Conservation (phyloP, 1,139 yeast genomes). For the Protomyces inouyei region DNA sequence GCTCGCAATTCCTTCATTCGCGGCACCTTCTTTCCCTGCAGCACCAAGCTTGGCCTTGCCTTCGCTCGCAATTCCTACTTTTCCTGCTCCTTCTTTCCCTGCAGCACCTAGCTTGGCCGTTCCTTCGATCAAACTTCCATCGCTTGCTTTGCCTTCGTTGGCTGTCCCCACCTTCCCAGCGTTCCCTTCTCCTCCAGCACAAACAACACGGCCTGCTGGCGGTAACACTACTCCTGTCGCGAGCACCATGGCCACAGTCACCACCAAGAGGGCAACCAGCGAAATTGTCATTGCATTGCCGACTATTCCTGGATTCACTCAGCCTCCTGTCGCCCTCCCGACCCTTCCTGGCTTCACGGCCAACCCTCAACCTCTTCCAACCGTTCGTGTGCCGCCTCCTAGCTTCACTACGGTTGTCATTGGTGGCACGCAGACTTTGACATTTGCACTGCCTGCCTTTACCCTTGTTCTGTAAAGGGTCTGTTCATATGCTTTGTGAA, state of each 20-base stretch:
- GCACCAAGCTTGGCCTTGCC: neutral
- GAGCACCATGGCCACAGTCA: neutral
- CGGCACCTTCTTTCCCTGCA: neutral
- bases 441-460: neutral
- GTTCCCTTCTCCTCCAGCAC: neutral
- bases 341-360: neutral
- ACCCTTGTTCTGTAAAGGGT: neutral
- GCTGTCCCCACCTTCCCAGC: neutral
- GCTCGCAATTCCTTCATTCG: neutral
- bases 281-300: neutral
- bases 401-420: neutral
- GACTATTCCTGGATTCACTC: neutral
- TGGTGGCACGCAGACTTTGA: neutral
- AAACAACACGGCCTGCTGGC: neutral
- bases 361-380: neutral
- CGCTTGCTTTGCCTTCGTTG: neutral
- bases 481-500: neutral
- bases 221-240: neutral
- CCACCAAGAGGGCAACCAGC: neutral
- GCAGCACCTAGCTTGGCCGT: neutral
- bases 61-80: neutral
- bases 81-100: neutral
- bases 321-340: neutral
- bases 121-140: neutral
- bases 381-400: neutral